Evolutionary conservation across 768 basidiomycete genomes (phyloP), one percentile per base, ranked within the genome.

Genomic region (Podaxis carcinomalis): DNA sequence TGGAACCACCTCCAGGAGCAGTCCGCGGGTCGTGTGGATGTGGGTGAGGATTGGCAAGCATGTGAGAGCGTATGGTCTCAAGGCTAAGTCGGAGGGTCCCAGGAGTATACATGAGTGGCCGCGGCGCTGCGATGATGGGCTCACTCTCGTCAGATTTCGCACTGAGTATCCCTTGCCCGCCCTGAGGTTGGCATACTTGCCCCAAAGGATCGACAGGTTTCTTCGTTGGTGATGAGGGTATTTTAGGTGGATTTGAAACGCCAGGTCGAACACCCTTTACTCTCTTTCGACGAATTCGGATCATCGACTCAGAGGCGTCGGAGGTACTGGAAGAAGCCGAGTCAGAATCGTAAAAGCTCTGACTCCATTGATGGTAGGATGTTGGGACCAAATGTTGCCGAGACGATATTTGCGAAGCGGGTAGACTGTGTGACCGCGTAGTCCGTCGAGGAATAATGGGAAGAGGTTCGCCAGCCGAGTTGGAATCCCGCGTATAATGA

Each of bases 361-460:
- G 60, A 7, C 7, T 55, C 59, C 19, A 50, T 13, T 28, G 23
- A 35, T 32, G 56, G 50, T 35, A 55, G 47, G 36, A 25, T 25
- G 19, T 46, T 11, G 55, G 55, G 19, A 49, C 14, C 14, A 25
- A 47, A 51, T 36, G 56, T n/a, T 19, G 56, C 46, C 19, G 62
- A 21, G 66, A 66, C 36, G 67, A 65, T 37, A 69, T 65, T 11
- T 65, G 67, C 16, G 67, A 70, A 6, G 62, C 49, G 58, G 61
- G 58, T 56, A 64, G 63, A 61, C 44, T 61, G 58, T 57, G 68
- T 62, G 72, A 51, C 65, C 71, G 72, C 65, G 75, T 68, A 37
- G 68, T 70, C 51, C 87, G 76, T 56, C 86, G 81, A 39, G 89
- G 86, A 56, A 89, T 78, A 54, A 81, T 75, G 14, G 88, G 87